Evolutionary conservation across 352 stramenopile species (phyloP).

Genomic region (Nothophytophthora sp.): DNA sequence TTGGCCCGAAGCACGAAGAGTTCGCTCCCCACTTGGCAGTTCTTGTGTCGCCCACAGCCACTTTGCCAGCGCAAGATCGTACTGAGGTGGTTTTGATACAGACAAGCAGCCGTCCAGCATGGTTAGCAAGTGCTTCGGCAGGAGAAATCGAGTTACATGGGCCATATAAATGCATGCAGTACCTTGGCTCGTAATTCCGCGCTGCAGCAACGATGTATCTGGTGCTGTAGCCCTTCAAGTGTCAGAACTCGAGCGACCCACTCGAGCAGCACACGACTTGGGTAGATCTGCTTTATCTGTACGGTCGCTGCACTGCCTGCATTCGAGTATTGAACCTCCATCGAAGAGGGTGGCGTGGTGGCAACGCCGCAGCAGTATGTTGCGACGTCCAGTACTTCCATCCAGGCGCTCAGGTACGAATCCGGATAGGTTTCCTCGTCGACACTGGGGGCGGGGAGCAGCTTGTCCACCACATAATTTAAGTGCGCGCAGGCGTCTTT

Average conservation of each 20-base stretch:
- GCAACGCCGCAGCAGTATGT: conserved; percentile 47
- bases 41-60: conserved; percentile 75
- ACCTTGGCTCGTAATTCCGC: conserved; percentile 62
- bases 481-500: conserved; percentile 58
- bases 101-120: too few species aligned
- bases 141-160: too few species aligned
- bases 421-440: conserved; percentile 45
- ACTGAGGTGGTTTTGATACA: conserved; percentile 29
- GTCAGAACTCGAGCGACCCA: conserved; percentile 48
- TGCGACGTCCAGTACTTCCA: conserved; percentile 55
- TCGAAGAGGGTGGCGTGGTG: conserved; percentile 10
- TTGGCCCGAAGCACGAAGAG: background rate
- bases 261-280: conserved; percentile 50
- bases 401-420: conserved; percentile 50
- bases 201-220: conserved; percentile 51
- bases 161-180: too few species aligned
- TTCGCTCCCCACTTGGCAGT: conserved; percentile 10
- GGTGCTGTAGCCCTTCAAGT: conserved; percentile 37
- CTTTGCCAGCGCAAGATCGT: conserved; percentile 67
- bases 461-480: conserved; percentile 49
- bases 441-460: conserved; percentile 35
- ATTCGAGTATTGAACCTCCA: conserved; percentile 4
- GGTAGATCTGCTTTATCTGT: conserved; percentile 49
- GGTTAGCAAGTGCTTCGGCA: background rate
- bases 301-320: background rate